Evolutionary conservation across 1,284 basidiomycete species (phyloP), one percentile per base, ranked within the genome.

Genomic region (Ganoderma sinense): DNA sequence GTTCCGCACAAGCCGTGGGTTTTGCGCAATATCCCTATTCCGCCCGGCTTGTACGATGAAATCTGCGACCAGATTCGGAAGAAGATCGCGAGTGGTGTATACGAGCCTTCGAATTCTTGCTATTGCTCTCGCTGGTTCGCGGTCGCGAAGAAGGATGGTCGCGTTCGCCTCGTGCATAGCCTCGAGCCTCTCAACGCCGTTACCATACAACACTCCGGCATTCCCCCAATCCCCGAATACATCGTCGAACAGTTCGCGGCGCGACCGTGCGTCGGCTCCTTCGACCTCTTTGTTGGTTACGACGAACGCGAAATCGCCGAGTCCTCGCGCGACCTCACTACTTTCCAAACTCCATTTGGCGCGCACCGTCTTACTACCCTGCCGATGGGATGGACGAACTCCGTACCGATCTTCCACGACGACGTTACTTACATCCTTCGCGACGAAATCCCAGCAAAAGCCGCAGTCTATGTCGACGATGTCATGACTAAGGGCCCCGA

Each of bases 381-480:
- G 0, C 83, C 82, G 0, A 82, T 82, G 81, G 83, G 84, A 0
- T 85, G 78, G 78, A 83, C 82, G 0, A 83, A 84, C 62, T 83
- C 80, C 0, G 78, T 82, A 0, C 78, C 79, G 0, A 80, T 82
- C 16, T 80, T 82, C 59, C 81, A 84, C 67, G 78, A 79, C 48
- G 75, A 81, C 68, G 73, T 84, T 1, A 78, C 77, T 0, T 79
- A 77, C 62, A 82, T 83, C 41, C 72, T 85, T 0, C 75, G 80
- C 43, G 69, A 72, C 3, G 78, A 85, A 63, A 83, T 84, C 74
- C 80, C 79, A 4, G 23, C 81, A 10, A 23, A 75, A 36, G 78
- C 81, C 0, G 67, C 71, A 0, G 78, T 78, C 1, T 84, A 78
- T 69, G 75, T 83, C 33, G 78, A 83, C 65, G 78, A 84, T 60